Base-by-base conservation (phyloP, 2,329 filamentous ascomycete species). In the Apiospora rasikravindrae region DNA sequence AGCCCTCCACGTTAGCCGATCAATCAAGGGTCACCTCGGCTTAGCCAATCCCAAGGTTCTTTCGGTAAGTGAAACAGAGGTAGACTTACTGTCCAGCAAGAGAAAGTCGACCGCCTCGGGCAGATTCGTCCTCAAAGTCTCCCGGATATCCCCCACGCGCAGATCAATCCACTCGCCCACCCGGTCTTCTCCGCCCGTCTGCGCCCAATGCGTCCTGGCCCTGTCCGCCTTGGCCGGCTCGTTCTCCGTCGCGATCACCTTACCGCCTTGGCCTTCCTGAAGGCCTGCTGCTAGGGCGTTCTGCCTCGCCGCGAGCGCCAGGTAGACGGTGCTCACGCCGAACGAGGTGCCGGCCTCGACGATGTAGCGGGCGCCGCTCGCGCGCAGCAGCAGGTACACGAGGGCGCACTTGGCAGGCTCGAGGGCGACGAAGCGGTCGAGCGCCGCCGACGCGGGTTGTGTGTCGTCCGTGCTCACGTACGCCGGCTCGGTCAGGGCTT, bases 281-380 rank as follows among this genome's bases (percentile, higher is more conserved):
- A 8, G 19, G 45, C 53, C 16, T 37, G 16, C 51, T 8, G 51
- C 51, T 8, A 57, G 76, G 0, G 81, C 82, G 72, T 88, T 90
- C 71, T 87, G 83, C 0, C 83, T 83, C 0, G 88, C 87, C 0
- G 88, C 90, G 2, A 91, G 81, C 0, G 89, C 88, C 1, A 91
- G 84, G 73, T 91, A 92, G 64, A 91, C 89, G 0, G 89, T 91
- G 71, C 86, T 89, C 1, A 92, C 85, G 2, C 90, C 90, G 72
- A 89, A 91, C 57, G 85, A 88, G 0, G 90, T 91, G 0, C 89
- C 90, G 0, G 88, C 89, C 76, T 92, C 89, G 49, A 91, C 85
- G 29, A 91, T 81, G 57, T 84, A 84, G 1, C 81, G 82, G 0
- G 89, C 89, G 1, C 84, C 82, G 13, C 80, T 86, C 14, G 84